Evolutionary conservation across 768 basidiomycete species (phyloP).

Genomic region (Clitopilus passeckerianus): DNA sequence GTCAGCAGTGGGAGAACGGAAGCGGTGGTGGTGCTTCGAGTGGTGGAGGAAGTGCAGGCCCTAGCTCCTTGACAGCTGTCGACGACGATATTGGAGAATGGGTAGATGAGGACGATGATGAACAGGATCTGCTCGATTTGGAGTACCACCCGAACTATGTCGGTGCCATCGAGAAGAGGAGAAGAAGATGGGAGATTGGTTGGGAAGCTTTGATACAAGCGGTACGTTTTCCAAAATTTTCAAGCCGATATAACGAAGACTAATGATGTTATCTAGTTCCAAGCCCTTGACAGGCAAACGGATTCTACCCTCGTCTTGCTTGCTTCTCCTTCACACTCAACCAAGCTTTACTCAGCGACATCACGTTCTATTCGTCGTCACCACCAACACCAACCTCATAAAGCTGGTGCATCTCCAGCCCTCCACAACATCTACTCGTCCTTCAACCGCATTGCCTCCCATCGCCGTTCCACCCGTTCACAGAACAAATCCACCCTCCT

Average conservation of each 20-base stretch:
- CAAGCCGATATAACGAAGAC: neutral
- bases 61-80: constrained; percentile 13
- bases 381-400: constrained; percentile 24
- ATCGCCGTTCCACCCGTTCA: constrained; percentile 43
- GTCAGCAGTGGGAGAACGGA: constrained; percentile 12
- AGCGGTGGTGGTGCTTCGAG: constrained; percentile 23
- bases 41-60: constrained; percentile 21
- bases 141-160: constrained; percentile 75
- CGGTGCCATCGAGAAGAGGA: constrained; percentile 59
- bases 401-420: constrained; percentile 43
- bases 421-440: constrained; percentile 36
- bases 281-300: constrained; percentile 73
- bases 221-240: constrained; percentile 31
- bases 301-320: constrained; percentile 73
- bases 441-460: constrained; percentile 56
- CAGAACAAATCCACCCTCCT: constrained; percentile 33
- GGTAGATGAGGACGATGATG: constrained; percentile 71
- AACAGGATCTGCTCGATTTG: constrained; percentile 66
- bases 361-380: constrained; percentile 70
- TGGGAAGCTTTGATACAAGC: constrained; percentile 76
- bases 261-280: constrained; percentile 45
- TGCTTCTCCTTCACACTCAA: constrained; percentile 70
- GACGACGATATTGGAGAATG: constrained; percentile 54
- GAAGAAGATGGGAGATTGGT: constrained; percentile 66
- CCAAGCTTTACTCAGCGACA: constrained; percentile 56